phyloP scores from a whole-genome alignment of 129 eudicot species.

The Daucus carota region DH1_v3.0 NC_030385.2:32777501-32778000 shows the following conservation, averaged over 20 bases:
- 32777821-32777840: conserved; percentile 71
- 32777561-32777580: conserved; percentile 35
- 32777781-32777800: conserved; percentile 65
- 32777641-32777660: conserved; percentile 68
- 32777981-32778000: conserved; percentile 13
- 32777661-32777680: conserved; percentile 65
- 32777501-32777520: conserved; percentile 40
- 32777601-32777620: conserved; percentile 57
- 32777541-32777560: conserved; percentile 38
- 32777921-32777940: conserved; percentile 34
- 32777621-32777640: conserved; percentile 73
- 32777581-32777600: conserved; percentile 37
- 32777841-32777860: conserved; percentile 75
- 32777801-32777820: conserved; percentile 63
- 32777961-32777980: conserved; percentile 14
- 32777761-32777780: conserved; percentile 53
- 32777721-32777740: conserved; percentile 67
- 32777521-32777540: conserved; percentile 42
- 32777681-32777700: conserved; percentile 57
- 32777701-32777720: conserved; percentile 65
- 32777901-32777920: conserved; percentile 41
- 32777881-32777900: conserved; percentile 50
- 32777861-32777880: conserved; percentile 47
- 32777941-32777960: conserved; percentile 4
- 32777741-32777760: conserved; percentile 61